Percentiles rank a stretch among this genome's conserved stretches.
Conservation (phyloP, 345 rosid genomes). For the Lumnitzera racemosa region DNA sequence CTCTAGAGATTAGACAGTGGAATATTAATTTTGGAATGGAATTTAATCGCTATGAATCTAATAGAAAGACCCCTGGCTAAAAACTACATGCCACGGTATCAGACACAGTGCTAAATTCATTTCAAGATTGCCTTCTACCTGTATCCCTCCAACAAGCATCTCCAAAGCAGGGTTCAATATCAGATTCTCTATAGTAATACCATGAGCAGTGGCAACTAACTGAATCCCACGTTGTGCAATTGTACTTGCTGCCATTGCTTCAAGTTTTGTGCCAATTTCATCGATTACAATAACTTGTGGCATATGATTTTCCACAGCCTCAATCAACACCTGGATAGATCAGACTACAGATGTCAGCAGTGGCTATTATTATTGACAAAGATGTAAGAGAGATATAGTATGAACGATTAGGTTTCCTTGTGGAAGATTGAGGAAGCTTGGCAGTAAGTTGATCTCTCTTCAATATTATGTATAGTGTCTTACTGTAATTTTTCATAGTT, state of each 20-base stretch:
- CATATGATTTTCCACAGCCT: constrained; percentile 95
- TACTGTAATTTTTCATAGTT: too few species aligned
- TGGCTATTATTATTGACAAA: not conserved
- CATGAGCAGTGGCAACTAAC: constrained; percentile 93
- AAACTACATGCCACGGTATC: too few species aligned
- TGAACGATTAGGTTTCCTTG: too few species aligned
- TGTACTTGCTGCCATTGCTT: constrained; percentile 90
- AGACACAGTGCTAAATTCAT: too few species aligned
- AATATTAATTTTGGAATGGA: not conserved
- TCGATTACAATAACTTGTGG: constrained; percentile 93
- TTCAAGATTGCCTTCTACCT: constrained; percentile 31
- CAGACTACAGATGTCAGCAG: not conserved
- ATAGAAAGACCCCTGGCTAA: too few species aligned
- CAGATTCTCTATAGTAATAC: constrained; percentile 73
- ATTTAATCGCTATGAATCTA: not conserved
- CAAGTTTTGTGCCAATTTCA: constrained; percentile 95
- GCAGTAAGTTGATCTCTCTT: too few species aligned
- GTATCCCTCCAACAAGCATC: constrained; percentile 89
- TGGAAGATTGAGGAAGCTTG: too few species aligned
- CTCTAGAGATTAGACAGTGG: constrained; percentile 30
- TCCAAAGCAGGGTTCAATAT: constrained; percentile 87
- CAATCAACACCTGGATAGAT: constrained; percentile 57
- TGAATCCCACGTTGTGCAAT: constrained; percentile 96
- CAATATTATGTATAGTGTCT: too few species aligned
- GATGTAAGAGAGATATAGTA: too few species aligned